A percentile compares a stretch with the other conserved stretches of the same genome.
Conservation (phyloP, 2,329 filamentous ascomycete genomes). For the Laburnicola sp. region DNA sequence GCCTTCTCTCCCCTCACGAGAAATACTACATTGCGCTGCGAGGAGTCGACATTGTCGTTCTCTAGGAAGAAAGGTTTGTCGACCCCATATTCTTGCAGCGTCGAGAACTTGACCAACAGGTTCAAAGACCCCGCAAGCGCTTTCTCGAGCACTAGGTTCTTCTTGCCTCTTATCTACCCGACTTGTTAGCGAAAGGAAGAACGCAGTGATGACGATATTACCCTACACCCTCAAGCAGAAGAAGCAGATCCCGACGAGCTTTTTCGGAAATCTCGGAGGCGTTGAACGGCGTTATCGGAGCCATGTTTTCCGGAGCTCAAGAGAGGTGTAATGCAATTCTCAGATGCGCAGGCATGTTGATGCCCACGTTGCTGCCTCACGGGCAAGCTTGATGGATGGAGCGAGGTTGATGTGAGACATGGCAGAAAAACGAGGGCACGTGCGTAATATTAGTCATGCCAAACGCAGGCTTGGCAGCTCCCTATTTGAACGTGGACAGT, state of each 20-base stretch:
- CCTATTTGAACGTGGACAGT: too few relatives aligned
- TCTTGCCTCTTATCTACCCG: slow-evolving; percentile 90
- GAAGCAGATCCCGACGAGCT: slow-evolving; percentile 84
- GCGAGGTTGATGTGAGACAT: neutral
- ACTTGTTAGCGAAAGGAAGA: slow-evolving; percentile 38
- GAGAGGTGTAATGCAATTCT: neutral
- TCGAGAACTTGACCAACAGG: slow-evolving; percentile 91
- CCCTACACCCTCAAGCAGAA: slow-evolving; percentile 93
- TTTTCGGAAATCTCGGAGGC: slow-evolving; percentile 76
- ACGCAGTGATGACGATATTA: slow-evolving; percentile 41
- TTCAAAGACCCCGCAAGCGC: slow-evolving; percentile 87
- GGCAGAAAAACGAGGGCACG: slow-evolving; percentile 1
- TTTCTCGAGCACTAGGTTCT: slow-evolving; percentile 93
- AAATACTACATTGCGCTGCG: slow-evolving; percentile 93
- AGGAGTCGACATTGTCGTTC: slow-evolving; percentile 91
- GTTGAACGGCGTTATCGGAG: slow-evolving; percentile 70
- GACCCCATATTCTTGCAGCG: slow-evolving; percentile 93
- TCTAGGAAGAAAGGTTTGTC: slow-evolving; percentile 97
- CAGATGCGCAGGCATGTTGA: slow-evolving; percentile 8
- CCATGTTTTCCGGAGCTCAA: slow-evolving; percentile 53
- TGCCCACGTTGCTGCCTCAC: slow-evolving; percentile 12
- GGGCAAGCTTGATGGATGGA: slow-evolving; percentile 3
- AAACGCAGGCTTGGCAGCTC: neutral
- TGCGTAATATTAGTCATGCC: slow-evolving; percentile 8
- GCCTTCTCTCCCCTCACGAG: slow-evolving; percentile 88